These are phyloP conservation scores for Emericellopsis cladophorae DNA, from an alignment of 2,329 filamentous ascomycete genomes.

Conservation along the genomic window DNA sequence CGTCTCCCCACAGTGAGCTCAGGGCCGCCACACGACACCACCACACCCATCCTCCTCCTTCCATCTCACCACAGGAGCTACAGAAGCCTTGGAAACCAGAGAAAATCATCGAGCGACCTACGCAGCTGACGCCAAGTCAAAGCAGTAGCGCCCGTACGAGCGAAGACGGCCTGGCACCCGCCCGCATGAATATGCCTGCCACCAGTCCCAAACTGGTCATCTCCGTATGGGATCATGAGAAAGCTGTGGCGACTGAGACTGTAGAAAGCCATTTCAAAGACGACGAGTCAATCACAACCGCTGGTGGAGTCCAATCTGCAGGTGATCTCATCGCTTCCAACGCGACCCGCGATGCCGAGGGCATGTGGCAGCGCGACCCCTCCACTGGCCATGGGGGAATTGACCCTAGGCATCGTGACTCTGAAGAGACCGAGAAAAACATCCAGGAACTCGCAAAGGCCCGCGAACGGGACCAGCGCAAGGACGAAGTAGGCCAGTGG, in stretches of 20 bases:
- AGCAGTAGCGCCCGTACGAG: conserved; percentile 34
- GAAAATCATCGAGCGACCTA: conserved; percentile 13
- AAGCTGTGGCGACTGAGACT: conserved; percentile 18
- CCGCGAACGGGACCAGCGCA: conserved; percentile 30
- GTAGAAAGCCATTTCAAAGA: conserved; percentile 27
- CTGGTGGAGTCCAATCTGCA: conserved; percentile 20
- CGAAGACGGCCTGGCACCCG: conserved; percentile 30
- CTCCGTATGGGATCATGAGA: conserved; percentile 39
- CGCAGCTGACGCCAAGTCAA: conserved; percentile 35
- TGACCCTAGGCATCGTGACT: conserved; percentile 30
- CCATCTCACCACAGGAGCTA: conserved; percentile 28
- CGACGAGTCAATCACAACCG: not conserved
- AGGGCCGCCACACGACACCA: conserved; percentile 11
- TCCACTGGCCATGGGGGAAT: conserved; percentile 30
- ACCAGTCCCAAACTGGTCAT: conserved; percentile 44
- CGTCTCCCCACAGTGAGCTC: conserved; percentile 24
- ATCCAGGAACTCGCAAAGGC: conserved; percentile 33
- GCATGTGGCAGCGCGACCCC: conserved; percentile 25
- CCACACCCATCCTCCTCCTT: conserved; percentile 15
- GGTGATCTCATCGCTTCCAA: conserved; percentile 23
- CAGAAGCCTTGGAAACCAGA: conserved; percentile 23
- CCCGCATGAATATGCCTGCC: conserved; percentile 23
- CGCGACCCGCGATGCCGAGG: conserved; percentile 23
- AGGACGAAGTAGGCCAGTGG: conserved; percentile 38
- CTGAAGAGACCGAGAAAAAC: conserved; percentile 27